phyloP scores from a whole-genome alignment of 768 basidiomycete genomes.

The Lentinus tigrinus region DNA sequence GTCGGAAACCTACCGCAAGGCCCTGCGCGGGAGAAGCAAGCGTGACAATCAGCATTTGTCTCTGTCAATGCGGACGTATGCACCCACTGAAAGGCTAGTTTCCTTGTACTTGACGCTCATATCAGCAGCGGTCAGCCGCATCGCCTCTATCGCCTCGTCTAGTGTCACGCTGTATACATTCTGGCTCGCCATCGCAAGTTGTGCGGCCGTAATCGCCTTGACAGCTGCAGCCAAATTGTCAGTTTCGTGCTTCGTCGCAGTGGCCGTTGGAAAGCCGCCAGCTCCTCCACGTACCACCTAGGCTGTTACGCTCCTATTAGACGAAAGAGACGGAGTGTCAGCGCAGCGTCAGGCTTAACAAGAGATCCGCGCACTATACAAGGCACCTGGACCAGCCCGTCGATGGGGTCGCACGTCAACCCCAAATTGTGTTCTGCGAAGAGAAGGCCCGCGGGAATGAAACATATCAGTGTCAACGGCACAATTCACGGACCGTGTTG shows the following conservation, averaged over 20 bases:
- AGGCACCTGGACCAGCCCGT: constrained; percentile 91
- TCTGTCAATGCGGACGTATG: neutral
- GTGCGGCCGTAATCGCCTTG: constrained; percentile 91
- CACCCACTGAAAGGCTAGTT: constrained; percentile 82
- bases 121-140: constrained; percentile 89
- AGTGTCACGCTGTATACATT: constrained; percentile 85
- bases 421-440: constrained; percentile 77
- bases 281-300: constrained; percentile 57
- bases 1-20: constrained; percentile 48
- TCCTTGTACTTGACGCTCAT: constrained; percentile 97
- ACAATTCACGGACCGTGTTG: neutral
- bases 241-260: neutral
- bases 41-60: neutral
- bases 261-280: neutral
- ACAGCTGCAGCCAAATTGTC: constrained; percentile 55
- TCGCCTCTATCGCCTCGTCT: constrained; percentile 95
- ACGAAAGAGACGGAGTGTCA: neutral
- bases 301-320: constrained; percentile 74
- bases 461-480: neutral
- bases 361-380: constrained; percentile 70
- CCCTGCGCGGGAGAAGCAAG: constrained; percentile 37
- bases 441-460: neutral
- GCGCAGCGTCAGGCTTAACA: constrained; percentile 2
- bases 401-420: constrained; percentile 92
- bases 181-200: constrained; percentile 89